Conservation (phyloP, 345 rosid species). For the Salix suchowensis region DNA sequence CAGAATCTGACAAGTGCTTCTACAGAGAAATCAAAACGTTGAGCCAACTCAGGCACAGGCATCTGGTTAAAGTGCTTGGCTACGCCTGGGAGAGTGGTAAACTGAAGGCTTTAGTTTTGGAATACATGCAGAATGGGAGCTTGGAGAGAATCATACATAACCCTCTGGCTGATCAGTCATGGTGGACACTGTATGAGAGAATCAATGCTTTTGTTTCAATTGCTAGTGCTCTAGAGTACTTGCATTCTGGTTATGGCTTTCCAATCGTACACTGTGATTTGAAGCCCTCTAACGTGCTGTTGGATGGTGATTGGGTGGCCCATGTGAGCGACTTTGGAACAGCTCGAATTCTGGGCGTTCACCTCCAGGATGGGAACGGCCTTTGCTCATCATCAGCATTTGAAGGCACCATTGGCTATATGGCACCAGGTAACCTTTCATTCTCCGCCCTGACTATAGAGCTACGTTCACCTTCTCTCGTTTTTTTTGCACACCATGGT, state of each 20-base stretch:
- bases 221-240: constrained; percentile 66
- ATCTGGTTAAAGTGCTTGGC: constrained; percentile 70
- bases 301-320: constrained; percentile 57
- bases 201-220: constrained; percentile 47
- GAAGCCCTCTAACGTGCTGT: constrained; percentile 79
- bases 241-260: constrained; percentile 67
- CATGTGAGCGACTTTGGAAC: constrained; percentile 98
- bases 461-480: background rate
- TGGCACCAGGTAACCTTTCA: constrained; percentile 72
- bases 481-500: background rate
- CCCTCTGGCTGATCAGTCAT: constrained; percentile 23
- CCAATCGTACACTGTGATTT: constrained; percentile 85
- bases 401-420: constrained; percentile 83
- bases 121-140: constrained; percentile 78
- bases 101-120: constrained; percentile 69
- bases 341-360: constrained; percentile 66
- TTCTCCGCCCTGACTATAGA: background rate
- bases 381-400: constrained; percentile 56
- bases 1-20: constrained; percentile 67
- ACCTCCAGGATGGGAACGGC: constrained; percentile 43
- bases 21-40: constrained; percentile 68
- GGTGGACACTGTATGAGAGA: constrained; percentile 47
- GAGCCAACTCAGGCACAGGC: constrained; percentile 64
- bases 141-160: constrained; percentile 56
- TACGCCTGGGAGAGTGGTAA: constrained; percentile 84